Base-by-base conservation (phyloP, 352 stramenopile genomes). In the Phytophthora hibernalis region DNA sequence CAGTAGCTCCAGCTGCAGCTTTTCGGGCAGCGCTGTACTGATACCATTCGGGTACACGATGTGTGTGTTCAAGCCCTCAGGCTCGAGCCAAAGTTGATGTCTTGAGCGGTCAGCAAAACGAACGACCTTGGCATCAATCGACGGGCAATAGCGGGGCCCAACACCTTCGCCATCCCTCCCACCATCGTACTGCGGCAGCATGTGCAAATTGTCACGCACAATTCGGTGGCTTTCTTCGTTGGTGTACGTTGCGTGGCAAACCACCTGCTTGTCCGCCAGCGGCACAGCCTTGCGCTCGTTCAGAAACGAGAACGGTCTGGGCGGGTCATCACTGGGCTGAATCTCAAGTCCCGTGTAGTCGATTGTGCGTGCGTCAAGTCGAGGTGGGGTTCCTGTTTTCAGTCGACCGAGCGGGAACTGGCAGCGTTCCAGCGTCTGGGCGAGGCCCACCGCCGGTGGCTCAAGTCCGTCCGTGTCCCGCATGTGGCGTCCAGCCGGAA, bases 21-120 rank as follows among this genome's bases (percentile, higher is more conserved):
- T 92, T 64, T 93, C 83, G 0, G 97, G 96, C 48, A 98, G 91
- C 9, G 84, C 85, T 37, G 86, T 95, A 70, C 82, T 92, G 78
- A 99, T 98, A 38, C 98, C 98, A 65, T 99, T 99, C 15, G 97
- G 97, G 72, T 99, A 99, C 15, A 99, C 96, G 45, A 99, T 87
- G 64, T 98, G 78, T 0, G 92, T 98, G 70, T 98, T 96, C 5
- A 99, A 75, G 5, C 97, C 97, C 72, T 99, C 98, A 0, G 98
- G 98, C 72, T 99, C 98, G 24, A 99, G 89, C 92, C 98, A 99
- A 54, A 98, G 98, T 51, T 94, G 84, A 72, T 95, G 87, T 2
- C 85, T 79, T 11, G 70, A 79, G 26, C 87, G 83, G 47, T 95
- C 85, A 6, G 84, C 77, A 54, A 95, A 95, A 3, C 87, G 87